These are phyloP conservation scores for Cyamopsis tetragonoloba DNA, from an alignment of 306 rosid species.

Conservation along the genomic window DNA sequence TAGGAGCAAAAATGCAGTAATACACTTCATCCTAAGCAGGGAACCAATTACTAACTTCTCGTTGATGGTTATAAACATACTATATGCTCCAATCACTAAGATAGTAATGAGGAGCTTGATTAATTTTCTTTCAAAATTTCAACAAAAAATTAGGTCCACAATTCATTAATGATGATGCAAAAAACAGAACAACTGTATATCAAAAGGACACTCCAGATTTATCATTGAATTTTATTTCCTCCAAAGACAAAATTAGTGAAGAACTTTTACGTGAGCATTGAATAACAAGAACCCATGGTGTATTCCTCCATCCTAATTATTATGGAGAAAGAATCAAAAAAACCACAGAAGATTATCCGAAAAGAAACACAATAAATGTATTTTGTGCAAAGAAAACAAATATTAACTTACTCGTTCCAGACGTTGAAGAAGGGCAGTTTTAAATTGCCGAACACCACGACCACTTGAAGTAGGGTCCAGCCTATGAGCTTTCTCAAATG, in stretches of 20 bases:
- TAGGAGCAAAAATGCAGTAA: background rate
- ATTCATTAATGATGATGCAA: background rate
- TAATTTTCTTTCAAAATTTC: background rate
- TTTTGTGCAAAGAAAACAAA: background rate
- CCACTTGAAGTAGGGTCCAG: conserved; percentile 97
- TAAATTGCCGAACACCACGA: conserved; percentile 97
- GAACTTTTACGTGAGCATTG: background rate
- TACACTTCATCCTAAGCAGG: background rate
- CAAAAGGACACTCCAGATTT: background rate
- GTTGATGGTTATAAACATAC: background rate
- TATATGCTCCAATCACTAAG: background rate
- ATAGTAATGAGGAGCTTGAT: background rate
- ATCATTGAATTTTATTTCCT: background rate
- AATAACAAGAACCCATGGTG: background rate
- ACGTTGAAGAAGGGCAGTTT: conserved; percentile 95
- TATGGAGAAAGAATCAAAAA: background rate
- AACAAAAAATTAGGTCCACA: background rate
- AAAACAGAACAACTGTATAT: background rate
- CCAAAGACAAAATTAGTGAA: background rate
- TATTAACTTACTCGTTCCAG: conserved; percentile 72
- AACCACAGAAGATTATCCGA: background rate
- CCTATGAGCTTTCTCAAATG: conserved; percentile 97
- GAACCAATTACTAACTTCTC: background rate
- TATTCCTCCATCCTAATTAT: background rate
- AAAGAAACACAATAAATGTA: background rate